Evolutionary conservation across 164 flowering plant genomes (phyloP).

Genomic region (Tetracentron sinense): DNA sequence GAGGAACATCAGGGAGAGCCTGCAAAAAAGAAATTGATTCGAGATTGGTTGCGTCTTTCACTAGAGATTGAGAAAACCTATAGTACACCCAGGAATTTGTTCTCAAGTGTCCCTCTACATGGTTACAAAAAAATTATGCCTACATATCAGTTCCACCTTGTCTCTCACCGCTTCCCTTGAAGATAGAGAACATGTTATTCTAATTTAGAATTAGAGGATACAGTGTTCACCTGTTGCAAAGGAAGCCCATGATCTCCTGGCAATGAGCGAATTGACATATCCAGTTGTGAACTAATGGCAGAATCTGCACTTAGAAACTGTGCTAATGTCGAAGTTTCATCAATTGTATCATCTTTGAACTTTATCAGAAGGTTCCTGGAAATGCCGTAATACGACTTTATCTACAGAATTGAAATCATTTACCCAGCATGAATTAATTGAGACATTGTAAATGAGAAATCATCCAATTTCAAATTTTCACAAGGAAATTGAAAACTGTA

Average conservation of each 20-base stretch:
- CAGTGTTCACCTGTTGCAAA: slow-evolving; percentile 64
- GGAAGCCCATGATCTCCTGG: slow-evolving; percentile 94
- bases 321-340: slow-evolving; percentile 81
- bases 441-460: too few relatives aligned
- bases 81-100: too few relatives aligned
- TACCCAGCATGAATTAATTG: neutral
- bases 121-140: too few relatives aligned
- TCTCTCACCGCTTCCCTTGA: too few relatives aligned
- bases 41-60: neutral
- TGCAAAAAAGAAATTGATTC: slow-evolving; percentile 21
- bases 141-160: too few relatives aligned
- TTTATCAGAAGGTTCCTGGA: slow-evolving; percentile 82
- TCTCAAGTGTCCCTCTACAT: too few relatives aligned
- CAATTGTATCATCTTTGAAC: slow-evolving; percentile 86
- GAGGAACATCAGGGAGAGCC: slow-evolving; percentile 89
- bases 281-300: slow-evolving; percentile 73
- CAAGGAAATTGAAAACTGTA: too few relatives aligned
- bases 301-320: slow-evolving; percentile 73
- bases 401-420: slow-evolving; percentile 33
- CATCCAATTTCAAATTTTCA: too few relatives aligned
- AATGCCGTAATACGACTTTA: slow-evolving; percentile 81
- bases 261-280: slow-evolving; percentile 73
- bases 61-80: too few relatives aligned
- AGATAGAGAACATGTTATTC: too few relatives aligned
- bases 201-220: neutral